Conservation (phyloP, 2,329 filamentous ascomycete genomes). For the Monilinia vaccinii-corymbosi region DNA sequence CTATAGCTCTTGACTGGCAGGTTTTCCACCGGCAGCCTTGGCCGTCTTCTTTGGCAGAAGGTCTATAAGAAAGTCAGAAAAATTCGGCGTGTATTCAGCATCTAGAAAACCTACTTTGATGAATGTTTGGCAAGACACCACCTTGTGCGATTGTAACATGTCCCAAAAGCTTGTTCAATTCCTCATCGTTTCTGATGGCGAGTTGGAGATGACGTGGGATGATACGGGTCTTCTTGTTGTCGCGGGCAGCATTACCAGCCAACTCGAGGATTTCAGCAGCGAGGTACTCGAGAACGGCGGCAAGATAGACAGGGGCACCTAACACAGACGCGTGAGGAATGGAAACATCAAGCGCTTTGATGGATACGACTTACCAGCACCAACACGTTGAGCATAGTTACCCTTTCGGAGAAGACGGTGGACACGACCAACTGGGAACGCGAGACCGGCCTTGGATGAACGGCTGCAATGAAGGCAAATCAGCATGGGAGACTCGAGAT, state of each 20-base stretch:
- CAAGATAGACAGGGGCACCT: conserved; percentile 90
- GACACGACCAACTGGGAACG: conserved; percentile 98
- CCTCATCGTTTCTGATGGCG: conserved; percentile 98
- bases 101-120: conserved; percentile 66
- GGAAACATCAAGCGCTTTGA: conserved; percentile 6
- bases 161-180: conserved; percentile 96
- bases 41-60: conserved; percentile 98
- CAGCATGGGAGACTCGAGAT: conserved; percentile 33
- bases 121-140: conserved; percentile 94
- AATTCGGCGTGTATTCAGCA: background rate
- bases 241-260: conserved; percentile 95
- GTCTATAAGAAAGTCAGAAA: conserved; percentile 47
- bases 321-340: conserved; percentile 22
- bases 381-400: conserved; percentile 99
- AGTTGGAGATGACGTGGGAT: conserved; percentile 98
- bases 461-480: conserved; percentile 48
- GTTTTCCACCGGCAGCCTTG: conserved; percentile 71
- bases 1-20: conserved; percentile 90
- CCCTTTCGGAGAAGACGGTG: conserved; percentile 98
- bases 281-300: conserved; percentile 95
- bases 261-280: conserved; percentile 98
- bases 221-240: conserved; percentile 99
- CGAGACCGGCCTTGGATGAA: conserved; percentile 98
- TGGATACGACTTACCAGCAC: conserved; percentile 58
- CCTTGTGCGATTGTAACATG: conserved; percentile 96